Conservation (phyloP, 208 protist species). For the Angomonas deanei region DNA sequence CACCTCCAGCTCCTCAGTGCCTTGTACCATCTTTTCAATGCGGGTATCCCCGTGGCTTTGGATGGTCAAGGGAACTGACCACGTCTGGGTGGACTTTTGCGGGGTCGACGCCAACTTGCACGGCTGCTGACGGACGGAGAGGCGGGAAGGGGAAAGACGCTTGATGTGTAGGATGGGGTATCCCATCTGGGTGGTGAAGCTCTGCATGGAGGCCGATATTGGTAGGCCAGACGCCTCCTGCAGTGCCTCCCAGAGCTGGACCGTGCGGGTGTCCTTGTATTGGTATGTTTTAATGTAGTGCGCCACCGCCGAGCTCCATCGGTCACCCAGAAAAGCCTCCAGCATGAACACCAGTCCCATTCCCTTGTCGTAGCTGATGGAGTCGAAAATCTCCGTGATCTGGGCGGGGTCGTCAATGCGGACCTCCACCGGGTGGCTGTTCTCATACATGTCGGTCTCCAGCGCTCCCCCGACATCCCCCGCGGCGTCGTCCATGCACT, state of each 20-base stretch:
- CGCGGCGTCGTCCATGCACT: constrained; percentile 78
- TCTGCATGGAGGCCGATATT: constrained; percentile 84
- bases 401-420: constrained; percentile 84
- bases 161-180: constrained; percentile 88
- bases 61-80: constrained; percentile 63
- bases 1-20: constrained; percentile 29
- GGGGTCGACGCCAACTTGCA: constrained; percentile 44
- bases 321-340: constrained; percentile 78
- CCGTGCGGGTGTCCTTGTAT: constrained; percentile 90
- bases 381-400: constrained; percentile 97
- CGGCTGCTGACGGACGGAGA: constrained; percentile 59
- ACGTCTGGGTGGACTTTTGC: constrained; percentile 25
- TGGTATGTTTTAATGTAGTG: constrained; percentile 91
- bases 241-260: constrained; percentile 93
- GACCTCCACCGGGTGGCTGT: constrained; percentile 96
- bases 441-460: constrained; percentile 84
- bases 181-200: constrained; percentile 91
- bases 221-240: constrained; percentile 76
- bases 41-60: constrained; percentile 22
- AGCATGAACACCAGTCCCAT: constrained; percentile 94
- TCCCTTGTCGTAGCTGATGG: constrained; percentile 95
- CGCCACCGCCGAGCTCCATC: constrained; percentile 83
- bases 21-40: constrained; percentile 46
- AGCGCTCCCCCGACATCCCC: constrained; percentile 59
- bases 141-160: constrained; percentile 11